Conservation (phyloP, 2,329 filamentous ascomycete species). For the Neurospora crassa region DNA sequence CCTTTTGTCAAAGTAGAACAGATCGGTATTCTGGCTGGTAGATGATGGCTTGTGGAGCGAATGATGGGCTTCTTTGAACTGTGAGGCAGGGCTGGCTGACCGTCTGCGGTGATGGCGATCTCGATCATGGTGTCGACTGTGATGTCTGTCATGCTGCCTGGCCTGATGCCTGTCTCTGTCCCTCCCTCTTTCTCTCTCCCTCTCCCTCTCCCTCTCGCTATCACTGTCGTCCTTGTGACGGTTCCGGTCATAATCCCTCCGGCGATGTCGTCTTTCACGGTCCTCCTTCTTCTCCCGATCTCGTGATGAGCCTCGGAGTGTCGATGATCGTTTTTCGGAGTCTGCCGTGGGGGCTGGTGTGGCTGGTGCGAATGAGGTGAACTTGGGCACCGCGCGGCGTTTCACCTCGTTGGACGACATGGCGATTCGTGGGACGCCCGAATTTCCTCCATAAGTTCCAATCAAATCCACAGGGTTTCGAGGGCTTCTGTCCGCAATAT, state of each 20-base stretch:
- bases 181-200: background rate
- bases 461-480: background rate
- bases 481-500: background rate
- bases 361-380: slow-evolving; percentile 22
- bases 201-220: background rate
- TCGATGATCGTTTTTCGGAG: background rate
- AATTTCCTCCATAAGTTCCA: background rate
- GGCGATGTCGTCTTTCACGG: background rate
- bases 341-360: slow-evolving; percentile 1
- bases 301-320: background rate
- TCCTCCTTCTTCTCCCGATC: background rate
- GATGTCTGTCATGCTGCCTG: background rate
- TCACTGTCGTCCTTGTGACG: background rate
- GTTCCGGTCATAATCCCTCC: background rate
- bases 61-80: background rate
- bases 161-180: background rate
- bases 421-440: background rate
- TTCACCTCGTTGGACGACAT: slow-evolving; percentile 16
- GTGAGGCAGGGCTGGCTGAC: background rate
- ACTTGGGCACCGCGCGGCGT: slow-evolving; percentile 21
- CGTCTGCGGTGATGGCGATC: slow-evolving; percentile 1
- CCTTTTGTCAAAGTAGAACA: slow-evolving; percentile 59
- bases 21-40: slow-evolving; percentile 8
- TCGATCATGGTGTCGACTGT: background rate
- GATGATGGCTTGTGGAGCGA: background rate